phyloP scores from a whole-genome alignment of 2,329 filamentous ascomycete species.

The Eutypa lata region DNA sequence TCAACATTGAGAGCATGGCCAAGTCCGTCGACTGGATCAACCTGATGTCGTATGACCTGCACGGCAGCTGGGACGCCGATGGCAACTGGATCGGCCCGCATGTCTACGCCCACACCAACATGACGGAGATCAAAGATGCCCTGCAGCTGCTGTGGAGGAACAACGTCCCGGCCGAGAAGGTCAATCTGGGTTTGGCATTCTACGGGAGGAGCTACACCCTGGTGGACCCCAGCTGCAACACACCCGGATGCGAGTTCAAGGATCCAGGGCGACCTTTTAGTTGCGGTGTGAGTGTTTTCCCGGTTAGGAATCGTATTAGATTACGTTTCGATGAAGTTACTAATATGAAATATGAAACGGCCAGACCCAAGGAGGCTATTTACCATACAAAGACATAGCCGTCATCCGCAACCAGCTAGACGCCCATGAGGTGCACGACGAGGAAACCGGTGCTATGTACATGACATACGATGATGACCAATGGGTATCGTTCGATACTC shows the following conservation, averaged over 20 bases:
- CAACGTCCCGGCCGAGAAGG: conserved; percentile 35
- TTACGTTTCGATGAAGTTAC: no score
- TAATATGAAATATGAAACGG: no score
- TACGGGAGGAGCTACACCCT: conserved; percentile 31
- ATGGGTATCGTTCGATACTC: conserved; percentile 41
- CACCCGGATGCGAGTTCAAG: conserved; percentile 13
- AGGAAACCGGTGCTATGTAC: conserved; percentile 28
- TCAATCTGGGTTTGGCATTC: conserved; percentile 38
- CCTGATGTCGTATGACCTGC: conserved; percentile 20
- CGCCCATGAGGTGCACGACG: no score
- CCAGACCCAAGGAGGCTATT: no score
- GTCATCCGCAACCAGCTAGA: no score
- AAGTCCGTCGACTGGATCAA: conserved; percentile 38
- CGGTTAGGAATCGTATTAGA: no score
- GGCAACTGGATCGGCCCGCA: conserved; percentile 30
- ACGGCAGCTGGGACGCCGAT: conserved; percentile 38
- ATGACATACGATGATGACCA: conserved; percentile 33
- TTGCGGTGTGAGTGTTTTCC: no score
- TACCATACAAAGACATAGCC: no score
- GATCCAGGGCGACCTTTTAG: no score
- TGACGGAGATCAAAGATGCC: conserved; percentile 41
- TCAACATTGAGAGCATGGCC: conserved; percentile 21
- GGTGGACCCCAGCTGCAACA: conserved; percentile 18
- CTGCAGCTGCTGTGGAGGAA: conserved; percentile 45
- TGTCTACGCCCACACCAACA: conserved; percentile 41